Evolutionary conservation across 306 rosid genomes (phyloP).

Genomic region (Dalbergia oliveri): DNA sequence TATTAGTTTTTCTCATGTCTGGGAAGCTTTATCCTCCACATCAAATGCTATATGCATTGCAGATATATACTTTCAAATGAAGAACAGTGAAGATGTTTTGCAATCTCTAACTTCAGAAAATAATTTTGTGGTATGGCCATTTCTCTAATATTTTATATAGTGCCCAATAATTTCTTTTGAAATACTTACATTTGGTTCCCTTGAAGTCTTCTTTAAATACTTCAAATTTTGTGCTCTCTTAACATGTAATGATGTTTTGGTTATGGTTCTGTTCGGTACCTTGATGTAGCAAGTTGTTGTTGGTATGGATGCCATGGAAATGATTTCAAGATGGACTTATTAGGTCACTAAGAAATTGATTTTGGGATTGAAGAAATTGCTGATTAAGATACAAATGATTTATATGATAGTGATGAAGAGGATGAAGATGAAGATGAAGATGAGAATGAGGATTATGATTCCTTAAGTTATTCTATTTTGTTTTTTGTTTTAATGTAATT

Average conservation of each 20-base stretch:
- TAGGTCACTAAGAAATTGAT: conserved; percentile 83
- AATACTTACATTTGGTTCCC: background rate
- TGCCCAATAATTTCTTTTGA: conserved; percentile 13
- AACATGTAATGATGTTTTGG: conserved; percentile 14
- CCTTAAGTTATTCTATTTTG: conserved; percentile 36
- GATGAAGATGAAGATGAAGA: no score
- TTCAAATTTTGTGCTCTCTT: conserved; percentile 17
- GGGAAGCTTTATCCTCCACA: conserved; percentile 38
- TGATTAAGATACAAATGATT: conserved; percentile 68
- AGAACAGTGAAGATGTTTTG: conserved; percentile 74
- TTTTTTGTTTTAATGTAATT: conserved; percentile 23
- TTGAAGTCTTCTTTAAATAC: background rate
- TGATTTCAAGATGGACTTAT: conserved; percentile 84
- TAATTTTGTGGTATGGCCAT: conserved; percentile 82
- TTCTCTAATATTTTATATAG: conserved; percentile 24
- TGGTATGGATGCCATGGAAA: conserved; percentile 88
- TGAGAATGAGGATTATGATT: conserved; percentile 65
- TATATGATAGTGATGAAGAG: conserved; percentile 58
- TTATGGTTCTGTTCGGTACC: conserved; percentile 31
- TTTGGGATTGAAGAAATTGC: conserved; percentile 90
- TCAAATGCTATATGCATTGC: conserved; percentile 55
- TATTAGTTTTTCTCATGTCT: conserved; percentile 34
- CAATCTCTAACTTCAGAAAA: conserved; percentile 81
- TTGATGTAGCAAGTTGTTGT: conserved; percentile 92
- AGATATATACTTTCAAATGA: conserved; percentile 93